Conservation (phyloP, 1,139 yeast species). For the Candida sp. region DNA sequence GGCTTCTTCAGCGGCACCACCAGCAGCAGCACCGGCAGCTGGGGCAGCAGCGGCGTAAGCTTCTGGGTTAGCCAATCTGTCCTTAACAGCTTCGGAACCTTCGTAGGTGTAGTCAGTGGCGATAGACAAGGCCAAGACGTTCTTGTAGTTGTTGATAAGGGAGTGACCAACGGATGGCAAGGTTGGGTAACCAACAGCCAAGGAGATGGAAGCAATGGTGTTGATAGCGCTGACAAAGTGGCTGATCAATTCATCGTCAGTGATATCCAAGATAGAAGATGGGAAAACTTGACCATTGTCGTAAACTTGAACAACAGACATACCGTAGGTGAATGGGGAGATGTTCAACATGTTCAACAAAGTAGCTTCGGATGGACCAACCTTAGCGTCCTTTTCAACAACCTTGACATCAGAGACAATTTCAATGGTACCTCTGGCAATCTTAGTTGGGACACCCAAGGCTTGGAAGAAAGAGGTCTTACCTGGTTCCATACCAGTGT, state of each 20-base stretch:
- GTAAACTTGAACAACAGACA: slow-evolving; percentile 95
- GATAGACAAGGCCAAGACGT: slow-evolving; percentile 96
- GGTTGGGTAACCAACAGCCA: slow-evolving; percentile 99
- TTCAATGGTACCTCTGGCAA: slow-evolving; percentile 99
- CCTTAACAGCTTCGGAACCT: slow-evolving; percentile 99
- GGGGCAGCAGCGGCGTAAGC: slow-evolving; percentile 99
- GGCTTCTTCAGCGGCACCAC: slow-evolving; percentile 67
- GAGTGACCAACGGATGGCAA: slow-evolving; percentile 99
- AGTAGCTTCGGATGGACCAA: slow-evolving; percentile 99
- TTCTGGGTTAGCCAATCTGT: slow-evolving; percentile 80
- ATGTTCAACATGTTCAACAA: slow-evolving; percentile 99
- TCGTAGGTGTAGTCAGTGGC: slow-evolving; percentile 99
- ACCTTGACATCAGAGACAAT: slow-evolving; percentile 97
- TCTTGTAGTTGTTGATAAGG: slow-evolving; percentile 99
- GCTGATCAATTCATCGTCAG: slow-evolving; percentile 93
- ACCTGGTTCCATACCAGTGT: slow-evolving; percentile 99
- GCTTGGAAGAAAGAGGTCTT: slow-evolving; percentile 99
- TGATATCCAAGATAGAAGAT: slow-evolving; percentile 95
- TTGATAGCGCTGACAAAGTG: slow-evolving; percentile 94
- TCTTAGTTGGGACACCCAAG: slow-evolving; percentile 99
- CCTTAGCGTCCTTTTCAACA: slow-evolving; percentile 83
- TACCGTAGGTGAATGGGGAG: slow-evolving; percentile 99
- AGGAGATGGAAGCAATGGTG: slow-evolving; percentile 94
- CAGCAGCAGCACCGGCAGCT: slow-evolving; percentile 88
- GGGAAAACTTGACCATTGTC: slow-evolving; percentile 99